Base-by-base conservation (phyloP, 257 asterid genomes). In the Buddleja alternifolia region DNA sequence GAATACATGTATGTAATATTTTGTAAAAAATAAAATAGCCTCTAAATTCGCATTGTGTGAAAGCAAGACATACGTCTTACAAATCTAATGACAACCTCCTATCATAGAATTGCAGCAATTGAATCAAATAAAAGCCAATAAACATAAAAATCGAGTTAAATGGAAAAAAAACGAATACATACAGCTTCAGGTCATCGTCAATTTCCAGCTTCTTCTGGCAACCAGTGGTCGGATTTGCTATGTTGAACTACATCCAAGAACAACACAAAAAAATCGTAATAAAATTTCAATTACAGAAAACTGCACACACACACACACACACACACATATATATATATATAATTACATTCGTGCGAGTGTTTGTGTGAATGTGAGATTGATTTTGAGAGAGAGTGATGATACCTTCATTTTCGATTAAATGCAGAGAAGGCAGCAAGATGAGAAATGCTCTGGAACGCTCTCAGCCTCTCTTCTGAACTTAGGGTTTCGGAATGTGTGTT, bases 131-230 rank as follows among this genome's bases (percentile, higher is more conserved):
- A 7, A 41, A 25, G n/a, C 19, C 4, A 7, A 53, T 15, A 23
- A 20, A 0, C 14, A 24, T 1, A 10, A 14, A 67, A 53, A 44
- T 14, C 8, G 29, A 8, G 15, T 56, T 10, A 40, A 51, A 20
- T 4, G 12, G 37, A 36, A 0, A 0, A 40, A 25, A 32, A 39
- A 44, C 7, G 17, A 73, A 7, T 24, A 69, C 78, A 9, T 76
- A 82, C 86, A 82, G 82, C 42, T 82, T 82, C 44, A 54, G 80
- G 73, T 79, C 87, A 53, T 82, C 84, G 70, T 82, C 87, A 19
- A 82, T 82, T 41, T 82, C 87, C 20, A 82, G 82, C 84, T 75
- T 82, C 78, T 82, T 82, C 80, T 82, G 87, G 82, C 84, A 79
- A 10, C 87, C 84, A 67, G 84, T 79, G 0, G 87, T 78, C 58